Conservation (phyloP, 345 rosid species). For the Tarenaya hassleriana region DNA sequence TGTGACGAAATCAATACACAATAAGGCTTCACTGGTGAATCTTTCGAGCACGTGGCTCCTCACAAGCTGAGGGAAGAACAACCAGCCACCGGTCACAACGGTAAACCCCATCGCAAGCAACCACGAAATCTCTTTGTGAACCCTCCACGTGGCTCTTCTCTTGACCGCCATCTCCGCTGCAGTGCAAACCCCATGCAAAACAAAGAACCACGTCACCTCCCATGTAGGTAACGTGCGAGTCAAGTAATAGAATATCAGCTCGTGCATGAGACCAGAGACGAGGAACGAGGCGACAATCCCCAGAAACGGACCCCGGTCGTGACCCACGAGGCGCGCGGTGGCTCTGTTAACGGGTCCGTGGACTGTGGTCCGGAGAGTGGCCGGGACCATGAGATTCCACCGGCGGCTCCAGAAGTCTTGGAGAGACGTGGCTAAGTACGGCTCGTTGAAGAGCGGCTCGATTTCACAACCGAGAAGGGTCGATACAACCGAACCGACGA, state of each 20-base stretch:
- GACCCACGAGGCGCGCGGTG: not conserved
- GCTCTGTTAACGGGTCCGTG: slow-evolving; percentile 27
- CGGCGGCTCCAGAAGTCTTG: slow-evolving; percentile 57
- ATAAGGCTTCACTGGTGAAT: slow-evolving; percentile 18
- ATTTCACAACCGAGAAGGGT: slow-evolving; percentile 26
- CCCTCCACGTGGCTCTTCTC: slow-evolving; percentile 20
- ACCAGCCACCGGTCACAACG: slow-evolving; percentile 29
- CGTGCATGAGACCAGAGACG: slow-evolving; percentile 34
- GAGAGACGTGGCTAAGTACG: slow-evolving; percentile 47
- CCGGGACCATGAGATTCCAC: slow-evolving; percentile 50
- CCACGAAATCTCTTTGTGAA: slow-evolving; percentile 22
- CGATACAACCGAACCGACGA: slow-evolving; percentile 20
- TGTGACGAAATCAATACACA: slow-evolving; percentile 11
- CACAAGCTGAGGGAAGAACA: slow-evolving; percentile 35
- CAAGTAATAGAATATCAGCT: slow-evolving; percentile 22
- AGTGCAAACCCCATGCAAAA: slow-evolving; percentile 35
- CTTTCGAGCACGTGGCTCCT: slow-evolving; percentile 15
- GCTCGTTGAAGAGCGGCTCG: slow-evolving; percentile 38
- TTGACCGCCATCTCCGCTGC: slow-evolving; percentile 30
- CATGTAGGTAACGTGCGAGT: slow-evolving; percentile 13
- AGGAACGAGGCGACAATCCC: slow-evolving; percentile 25
- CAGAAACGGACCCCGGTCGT: not conserved
- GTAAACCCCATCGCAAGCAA: slow-evolving; percentile 33
- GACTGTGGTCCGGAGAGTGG: slow-evolving; percentile 35
- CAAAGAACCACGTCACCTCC: slow-evolving; percentile 38